phyloP scores from a whole-genome alignment of 805 yeast species.

The Cyberlindnera samutprakarnensis region DNA sequence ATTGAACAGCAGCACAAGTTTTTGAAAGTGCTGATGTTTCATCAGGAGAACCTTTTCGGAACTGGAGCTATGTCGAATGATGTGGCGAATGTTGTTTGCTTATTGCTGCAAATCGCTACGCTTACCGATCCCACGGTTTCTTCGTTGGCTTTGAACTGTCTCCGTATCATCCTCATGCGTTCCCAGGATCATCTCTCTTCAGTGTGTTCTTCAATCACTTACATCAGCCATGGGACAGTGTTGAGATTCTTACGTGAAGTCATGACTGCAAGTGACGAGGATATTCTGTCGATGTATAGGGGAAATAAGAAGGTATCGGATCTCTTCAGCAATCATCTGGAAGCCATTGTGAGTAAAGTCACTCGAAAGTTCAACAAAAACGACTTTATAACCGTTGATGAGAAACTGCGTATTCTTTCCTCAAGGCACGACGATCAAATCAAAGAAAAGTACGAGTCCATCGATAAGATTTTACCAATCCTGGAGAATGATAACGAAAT shows the following conservation, averaged over 20 bases:
- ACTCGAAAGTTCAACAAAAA: conserved; percentile 16
- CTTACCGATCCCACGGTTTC: conserved; percentile 8
- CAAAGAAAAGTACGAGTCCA: conserved; percentile 19
- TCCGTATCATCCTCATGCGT: conserved; percentile 27
- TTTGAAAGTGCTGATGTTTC: conserved; percentile 23
- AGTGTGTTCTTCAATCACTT: conserved; percentile 22
- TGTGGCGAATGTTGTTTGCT: conserved; percentile 27
- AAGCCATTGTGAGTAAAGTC: conserved; percentile 17
- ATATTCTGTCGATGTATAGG: conserved; percentile 12
- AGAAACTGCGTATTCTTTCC: conserved; percentile 8
- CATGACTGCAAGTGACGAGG: conserved; percentile 23
- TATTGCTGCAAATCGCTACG: conserved; percentile 16
- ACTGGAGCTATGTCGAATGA: conserved; percentile 26
- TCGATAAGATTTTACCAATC: conserved; percentile 12
- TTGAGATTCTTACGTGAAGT: conserved; percentile 19
- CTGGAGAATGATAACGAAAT: conserved; percentile 15
- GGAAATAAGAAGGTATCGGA: conserved; percentile 12
- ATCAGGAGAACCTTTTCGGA: conserved; percentile 24
- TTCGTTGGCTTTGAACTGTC: conserved; percentile 22
- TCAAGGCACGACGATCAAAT: conserved; percentile 13
- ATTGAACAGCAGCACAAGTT: conserved; percentile 23
- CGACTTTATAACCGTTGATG: conserved; percentile 9
- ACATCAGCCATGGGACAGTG: conserved; percentile 13
- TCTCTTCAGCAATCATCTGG: conserved; percentile 17
- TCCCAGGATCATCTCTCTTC: conserved; percentile 22